These are phyloP conservation scores for Ceratocystis cubensis DNA, from an alignment of 2,329 filamentous ascomycete genomes.

Conservation along the genomic window DNA sequence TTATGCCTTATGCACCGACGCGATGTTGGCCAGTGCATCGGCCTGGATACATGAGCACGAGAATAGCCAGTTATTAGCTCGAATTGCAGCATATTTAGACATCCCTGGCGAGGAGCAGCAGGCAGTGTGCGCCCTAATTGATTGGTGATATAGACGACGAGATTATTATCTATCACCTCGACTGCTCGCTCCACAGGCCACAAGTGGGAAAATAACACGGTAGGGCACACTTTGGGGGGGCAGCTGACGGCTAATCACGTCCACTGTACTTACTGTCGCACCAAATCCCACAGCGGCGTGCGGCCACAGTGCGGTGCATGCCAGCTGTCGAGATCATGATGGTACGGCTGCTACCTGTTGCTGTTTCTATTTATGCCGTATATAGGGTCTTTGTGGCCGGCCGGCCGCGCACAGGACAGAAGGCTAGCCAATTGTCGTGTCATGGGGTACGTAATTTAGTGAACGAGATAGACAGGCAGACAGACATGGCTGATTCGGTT, in stretches of 20 bases:
- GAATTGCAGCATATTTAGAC: no score
- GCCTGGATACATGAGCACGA: neutral
- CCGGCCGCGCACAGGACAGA: neutral
- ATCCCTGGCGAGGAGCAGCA: no score
- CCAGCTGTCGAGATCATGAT: neutral
- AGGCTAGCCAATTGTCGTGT: neutral
- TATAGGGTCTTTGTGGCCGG: neutral
- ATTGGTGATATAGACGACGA: no score
- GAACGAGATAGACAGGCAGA: no score
- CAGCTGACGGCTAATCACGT: neutral
- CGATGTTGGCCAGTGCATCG: neutral
- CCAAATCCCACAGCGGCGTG: neutral
- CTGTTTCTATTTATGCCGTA: neutral
- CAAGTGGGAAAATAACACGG: no score
- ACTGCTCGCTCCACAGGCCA: no score
- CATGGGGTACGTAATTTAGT: neutral
- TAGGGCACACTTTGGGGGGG: neutral
- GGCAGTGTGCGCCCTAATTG: no score
- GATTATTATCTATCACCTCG: no score
- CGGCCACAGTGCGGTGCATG: neutral
- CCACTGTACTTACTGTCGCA: neutral
- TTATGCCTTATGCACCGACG: neutral
- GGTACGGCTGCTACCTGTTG: neutral
- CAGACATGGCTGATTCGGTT: no score
- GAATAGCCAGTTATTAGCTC: neutral